A percentile compares a stretch with the other conserved stretches of the same genome.
phyloP scores from a whole-genome alignment of 2,329 filamentous ascomycete species.

The Blastomyces emzantsi region DNA sequence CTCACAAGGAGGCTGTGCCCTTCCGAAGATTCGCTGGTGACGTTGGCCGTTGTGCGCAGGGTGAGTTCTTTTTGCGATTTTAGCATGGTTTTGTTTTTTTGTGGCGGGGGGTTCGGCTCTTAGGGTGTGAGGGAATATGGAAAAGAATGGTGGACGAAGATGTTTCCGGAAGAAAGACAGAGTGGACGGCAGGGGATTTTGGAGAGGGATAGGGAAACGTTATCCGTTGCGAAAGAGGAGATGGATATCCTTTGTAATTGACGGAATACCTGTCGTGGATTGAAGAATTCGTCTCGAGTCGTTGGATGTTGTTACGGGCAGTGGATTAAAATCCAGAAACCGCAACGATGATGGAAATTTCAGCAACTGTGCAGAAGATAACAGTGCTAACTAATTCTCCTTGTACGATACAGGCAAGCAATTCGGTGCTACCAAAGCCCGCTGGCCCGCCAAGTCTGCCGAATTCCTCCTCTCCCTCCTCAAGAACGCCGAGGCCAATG shows the following conservation, averaged over 20 bases:
- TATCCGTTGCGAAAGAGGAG: background rate
- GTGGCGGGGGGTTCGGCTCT: background rate
- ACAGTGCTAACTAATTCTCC: constrained; percentile 18
- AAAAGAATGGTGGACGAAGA: constrained; percentile 8
- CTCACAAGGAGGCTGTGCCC: constrained; percentile 94
- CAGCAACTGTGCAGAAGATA: background rate
- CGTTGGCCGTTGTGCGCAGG: constrained; percentile 94
- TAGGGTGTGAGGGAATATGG: constrained; percentile 11
- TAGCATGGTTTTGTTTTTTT: background rate
- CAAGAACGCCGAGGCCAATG: constrained; percentile 95
- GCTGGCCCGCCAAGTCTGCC: constrained; percentile 99
- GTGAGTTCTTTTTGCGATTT: constrained; percentile 52
- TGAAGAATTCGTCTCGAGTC: background rate
- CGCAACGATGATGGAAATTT: background rate
- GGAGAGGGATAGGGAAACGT: background rate
- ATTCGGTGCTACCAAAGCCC: constrained; percentile 94
- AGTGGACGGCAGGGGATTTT: background rate
- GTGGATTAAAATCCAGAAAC: background rate
- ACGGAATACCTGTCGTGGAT: background rate
- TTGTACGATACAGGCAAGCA: constrained; percentile 66
- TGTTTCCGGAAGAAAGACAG: constrained; percentile 3
- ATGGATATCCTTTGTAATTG: background rate
- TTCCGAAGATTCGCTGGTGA: constrained; percentile 96
- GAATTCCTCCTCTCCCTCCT: constrained; percentile 96
- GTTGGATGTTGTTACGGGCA: too few relatives aligned